Conservation (phyloP, 2,329 filamentous ascomycete genomes). For the Talaromyces sp. region DNA sequence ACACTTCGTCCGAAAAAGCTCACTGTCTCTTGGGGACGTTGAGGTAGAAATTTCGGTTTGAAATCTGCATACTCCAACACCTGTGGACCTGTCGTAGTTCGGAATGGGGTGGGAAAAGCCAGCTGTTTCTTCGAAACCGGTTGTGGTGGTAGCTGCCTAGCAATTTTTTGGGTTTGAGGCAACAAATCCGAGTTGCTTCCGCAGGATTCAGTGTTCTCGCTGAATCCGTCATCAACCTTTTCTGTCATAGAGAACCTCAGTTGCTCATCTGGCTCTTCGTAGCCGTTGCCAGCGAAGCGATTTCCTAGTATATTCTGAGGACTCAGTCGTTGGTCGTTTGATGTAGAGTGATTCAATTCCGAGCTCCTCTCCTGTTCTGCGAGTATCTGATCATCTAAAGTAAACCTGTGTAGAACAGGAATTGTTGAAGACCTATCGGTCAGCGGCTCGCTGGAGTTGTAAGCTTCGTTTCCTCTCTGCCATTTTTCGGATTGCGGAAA, state of each 20-base stretch:
- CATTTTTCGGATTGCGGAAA: not conserved
- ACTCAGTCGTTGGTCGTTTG: not conserved
- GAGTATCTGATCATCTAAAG: conserved; percentile 22
- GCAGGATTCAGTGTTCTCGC: not conserved
- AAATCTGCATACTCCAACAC: not conserved
- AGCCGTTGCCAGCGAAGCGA: not conserved
- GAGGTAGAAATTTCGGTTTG: not conserved
- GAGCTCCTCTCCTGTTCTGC: conserved; percentile 12
- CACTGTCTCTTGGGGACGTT: not conserved
- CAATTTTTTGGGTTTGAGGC: conserved; percentile 6
- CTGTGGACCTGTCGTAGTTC: not conserved
- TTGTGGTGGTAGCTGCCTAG: conserved; percentile 1
- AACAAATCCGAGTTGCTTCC: conserved; percentile 2
- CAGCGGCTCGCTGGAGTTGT: not conserved
- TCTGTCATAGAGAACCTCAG: not conserved
- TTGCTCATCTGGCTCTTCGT: not conserved
- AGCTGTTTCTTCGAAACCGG: not conserved
- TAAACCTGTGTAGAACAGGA: conserved; percentile 15
- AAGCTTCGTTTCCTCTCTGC: not conserved
- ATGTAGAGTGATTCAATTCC: not conserved
- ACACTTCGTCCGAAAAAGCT: conserved; percentile 1
- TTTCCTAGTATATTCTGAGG: not conserved
- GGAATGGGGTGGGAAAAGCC: not conserved
- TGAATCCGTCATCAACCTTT: not conserved
- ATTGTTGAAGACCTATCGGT: not conserved